Conservation (phyloP, 495 filamentous ascomycete species). For the Xanthoparmelia taractica region DNA sequence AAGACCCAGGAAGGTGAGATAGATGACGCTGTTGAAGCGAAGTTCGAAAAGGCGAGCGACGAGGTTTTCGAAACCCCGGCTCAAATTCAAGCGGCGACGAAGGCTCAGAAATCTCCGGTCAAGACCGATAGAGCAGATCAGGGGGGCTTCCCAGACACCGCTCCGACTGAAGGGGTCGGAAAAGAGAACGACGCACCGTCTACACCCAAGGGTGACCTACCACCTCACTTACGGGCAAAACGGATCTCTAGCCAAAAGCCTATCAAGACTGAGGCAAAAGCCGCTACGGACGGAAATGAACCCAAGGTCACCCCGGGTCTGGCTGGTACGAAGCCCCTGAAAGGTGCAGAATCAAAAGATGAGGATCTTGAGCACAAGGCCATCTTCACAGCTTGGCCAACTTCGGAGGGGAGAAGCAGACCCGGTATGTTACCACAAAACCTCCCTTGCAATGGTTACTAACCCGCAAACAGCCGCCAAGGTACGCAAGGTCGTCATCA, state of each 20-base stretch:
- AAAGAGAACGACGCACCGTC: neutral
- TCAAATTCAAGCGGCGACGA: neutral
- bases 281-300: neutral
- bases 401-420: slow-evolving; percentile 22
- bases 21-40: neutral
- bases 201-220: neutral
- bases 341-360: neutral
- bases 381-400: slow-evolving; percentile 30
- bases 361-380: slow-evolving; percentile 27
- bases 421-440: slow-evolving; percentile 25
- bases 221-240: neutral
- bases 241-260: neutral
- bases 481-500: slow-evolving; percentile 34
- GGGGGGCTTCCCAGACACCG: neutral
- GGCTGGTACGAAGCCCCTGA: neutral
- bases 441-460: slow-evolving; percentile 9
- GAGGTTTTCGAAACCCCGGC: neutral
- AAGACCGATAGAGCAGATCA: neutral
- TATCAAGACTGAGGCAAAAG: neutral
- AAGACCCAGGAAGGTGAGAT: neutral
- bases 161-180: neutral
- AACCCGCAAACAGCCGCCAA: slow-evolving; percentile 30
- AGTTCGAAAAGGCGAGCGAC: neutral
- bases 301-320: neutral
- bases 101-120: neutral